These are phyloP conservation scores for Leptographium flavum DNA, from an alignment of 2,329 filamentous ascomycete genomes.

Conservation along the genomic window DNA sequence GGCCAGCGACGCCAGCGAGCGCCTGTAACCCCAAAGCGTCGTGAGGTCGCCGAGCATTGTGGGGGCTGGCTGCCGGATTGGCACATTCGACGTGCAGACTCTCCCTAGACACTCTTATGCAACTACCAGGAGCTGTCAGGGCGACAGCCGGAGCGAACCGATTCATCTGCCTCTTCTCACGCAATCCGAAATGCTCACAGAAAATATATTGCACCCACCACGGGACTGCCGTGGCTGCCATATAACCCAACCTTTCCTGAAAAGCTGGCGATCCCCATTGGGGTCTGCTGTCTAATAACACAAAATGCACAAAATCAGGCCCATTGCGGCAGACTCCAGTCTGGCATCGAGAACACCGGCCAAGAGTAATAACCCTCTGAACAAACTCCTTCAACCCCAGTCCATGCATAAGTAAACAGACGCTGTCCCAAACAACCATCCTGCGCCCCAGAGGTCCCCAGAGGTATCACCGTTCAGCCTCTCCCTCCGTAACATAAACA, in stretches of 20 bases:
- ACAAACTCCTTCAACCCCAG: not conserved
- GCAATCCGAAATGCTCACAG: no score
- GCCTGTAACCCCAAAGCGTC: not conserved
- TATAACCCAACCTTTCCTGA: not conserved
- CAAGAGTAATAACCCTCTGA: not conserved
- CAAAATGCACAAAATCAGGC: not conserved
- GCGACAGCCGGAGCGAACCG: no score
- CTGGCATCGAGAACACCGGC: not conserved
- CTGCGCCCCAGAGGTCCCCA: no score
- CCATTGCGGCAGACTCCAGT: not conserved
- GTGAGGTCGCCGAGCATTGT: conserved; percentile 8
- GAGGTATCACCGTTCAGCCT: not conserved
- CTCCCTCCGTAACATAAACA: not conserved
- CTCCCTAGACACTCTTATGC: no score
- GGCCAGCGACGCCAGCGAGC: no score
- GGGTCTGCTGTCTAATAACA: not conserved
- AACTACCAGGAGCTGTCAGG: no score
- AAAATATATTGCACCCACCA: no score
- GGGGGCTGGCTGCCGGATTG: not conserved
- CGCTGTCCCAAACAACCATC: no score
- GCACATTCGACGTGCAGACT: no score
- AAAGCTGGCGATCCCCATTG: no score
- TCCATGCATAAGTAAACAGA: not conserved
- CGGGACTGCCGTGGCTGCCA: no score
- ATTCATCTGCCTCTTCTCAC: no score